Evolutionary conservation across 2,329 filamentous ascomycete genomes (phyloP).

Genomic region (Sporothrix pallida): DNA sequence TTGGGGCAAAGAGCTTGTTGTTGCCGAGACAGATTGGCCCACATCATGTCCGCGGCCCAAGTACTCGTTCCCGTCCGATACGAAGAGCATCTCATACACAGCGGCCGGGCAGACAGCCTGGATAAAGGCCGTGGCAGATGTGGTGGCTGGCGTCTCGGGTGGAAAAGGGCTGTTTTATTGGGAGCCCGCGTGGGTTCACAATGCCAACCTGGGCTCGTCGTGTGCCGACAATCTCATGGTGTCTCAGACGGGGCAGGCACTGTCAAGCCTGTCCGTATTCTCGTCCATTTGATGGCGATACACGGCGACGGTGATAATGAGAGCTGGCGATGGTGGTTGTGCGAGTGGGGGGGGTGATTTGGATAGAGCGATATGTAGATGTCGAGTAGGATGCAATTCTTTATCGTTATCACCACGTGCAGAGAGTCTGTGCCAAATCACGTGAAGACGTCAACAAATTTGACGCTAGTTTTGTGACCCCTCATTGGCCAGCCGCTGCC

Average conservation of each 20-base stretch:
- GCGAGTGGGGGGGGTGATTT: too few species aligned
- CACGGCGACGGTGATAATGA: neutral
- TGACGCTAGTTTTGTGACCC: neutral
- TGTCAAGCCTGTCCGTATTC: conserved; percentile 36
- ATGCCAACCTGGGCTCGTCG: conserved; percentile 37
- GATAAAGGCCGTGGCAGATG: conserved; percentile 62
- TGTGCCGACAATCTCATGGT: conserved; percentile 37
- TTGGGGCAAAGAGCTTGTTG: conserved; percentile 70
- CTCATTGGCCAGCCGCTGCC: conserved; percentile 15
- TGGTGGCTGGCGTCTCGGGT: conserved; percentile 58
- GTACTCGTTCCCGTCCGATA: conserved; percentile 63
- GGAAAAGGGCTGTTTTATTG: conserved; percentile 72
- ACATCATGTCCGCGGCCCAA: conserved; percentile 63
- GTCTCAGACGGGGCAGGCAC: conserved; percentile 32
- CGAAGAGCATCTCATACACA: conserved; percentile 65
- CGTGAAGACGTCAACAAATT: neutral
- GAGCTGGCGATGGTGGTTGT: neutral
- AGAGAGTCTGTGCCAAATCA: neutral
- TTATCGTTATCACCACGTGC: conserved; percentile 20
- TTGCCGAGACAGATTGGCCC: conserved; percentile 76
- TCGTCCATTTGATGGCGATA: conserved; percentile 1
- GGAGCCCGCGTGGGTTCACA: conserved; percentile 53
- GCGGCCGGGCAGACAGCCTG: conserved; percentile 67
- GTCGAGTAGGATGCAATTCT: too few species aligned
- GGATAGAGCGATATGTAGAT: conserved; percentile 5